Percentiles rank a stretch among this genome's conserved stretches.
Conservation (phyloP, 768 basidiomycete genomes). For the Rhizopogon salebrosus region DNA sequence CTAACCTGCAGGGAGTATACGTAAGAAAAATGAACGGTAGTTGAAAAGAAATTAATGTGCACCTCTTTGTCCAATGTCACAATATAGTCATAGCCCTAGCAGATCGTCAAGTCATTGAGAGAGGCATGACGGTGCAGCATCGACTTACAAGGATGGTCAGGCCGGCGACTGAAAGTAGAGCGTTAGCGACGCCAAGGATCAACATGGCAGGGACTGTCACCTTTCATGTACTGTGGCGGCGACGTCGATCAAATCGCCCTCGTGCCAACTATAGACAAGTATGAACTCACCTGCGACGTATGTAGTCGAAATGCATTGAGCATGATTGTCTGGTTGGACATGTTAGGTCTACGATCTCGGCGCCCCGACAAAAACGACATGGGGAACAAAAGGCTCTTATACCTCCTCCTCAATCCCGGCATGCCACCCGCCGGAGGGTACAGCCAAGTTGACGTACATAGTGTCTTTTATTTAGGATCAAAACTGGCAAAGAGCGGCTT, state of each 20-base stretch:
- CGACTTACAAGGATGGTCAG: slow-evolving; percentile 1
- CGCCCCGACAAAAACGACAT: background rate
- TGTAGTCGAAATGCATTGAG: background rate
- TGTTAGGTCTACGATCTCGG: background rate
- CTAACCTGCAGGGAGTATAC: background rate
- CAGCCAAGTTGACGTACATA: too few species aligned
- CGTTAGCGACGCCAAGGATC: background rate
- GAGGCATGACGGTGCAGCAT: background rate
- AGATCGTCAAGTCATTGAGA: background rate
- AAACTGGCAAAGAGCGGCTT: background rate
- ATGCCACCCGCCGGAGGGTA: too few species aligned
- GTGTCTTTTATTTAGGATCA: background rate
- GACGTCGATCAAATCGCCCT: background rate
- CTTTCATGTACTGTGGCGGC: slow-evolving; percentile 4
- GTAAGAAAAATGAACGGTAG: background rate
- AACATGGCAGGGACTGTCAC: background rate
- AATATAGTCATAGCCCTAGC: background rate
- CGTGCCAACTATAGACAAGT: background rate
- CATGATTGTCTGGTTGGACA: background rate
- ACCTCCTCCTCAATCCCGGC: background rate
- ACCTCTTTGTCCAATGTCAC: background rate
- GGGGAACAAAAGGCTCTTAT: background rate
- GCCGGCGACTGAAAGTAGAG: background rate
- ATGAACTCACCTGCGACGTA: background rate
- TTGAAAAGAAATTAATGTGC: background rate